Base-by-base conservation (phyloP, 768 basidiomycete species). In the Tricholoma furcatifolium region DNA sequence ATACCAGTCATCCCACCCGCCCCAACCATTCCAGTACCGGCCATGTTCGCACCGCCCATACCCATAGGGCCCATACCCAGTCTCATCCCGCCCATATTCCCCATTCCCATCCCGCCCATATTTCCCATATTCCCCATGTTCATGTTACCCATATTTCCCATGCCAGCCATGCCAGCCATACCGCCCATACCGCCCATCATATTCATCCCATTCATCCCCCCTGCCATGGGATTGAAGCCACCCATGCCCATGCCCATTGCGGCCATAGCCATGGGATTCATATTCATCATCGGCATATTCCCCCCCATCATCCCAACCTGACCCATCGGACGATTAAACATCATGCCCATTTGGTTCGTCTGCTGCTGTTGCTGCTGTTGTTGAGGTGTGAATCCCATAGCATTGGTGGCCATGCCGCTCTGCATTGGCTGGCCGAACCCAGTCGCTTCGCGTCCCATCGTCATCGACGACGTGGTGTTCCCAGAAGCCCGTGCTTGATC, bases 251-350 rank as follows among this genome's bases (percentile, higher is more conserved):
- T 75, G 10, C 68, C 72, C 78, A 79, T 76, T 11, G 74, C 74
- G 67, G 75, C 74, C 66, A 79, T 81, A 63, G 74, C 71, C 77
- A 82, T 78, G 15, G 71, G 71, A 51, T 74, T 76, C 74, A 80
- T 76, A 21, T 69, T 68, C 60, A 76, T 72, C 62, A 73, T 71
- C 12, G 66, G 68, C 46, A 67, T 65, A 35, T 56, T 60, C 42
- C 60, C 65, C 1, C 65, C 67, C 72, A 78, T 78, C 61, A 76
- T 72, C 0, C 74, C 76, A 53, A 78, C 69, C 36, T 72, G 72
- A 14, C 68, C 69, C 72, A 80, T 76, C 35, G 67, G 65, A 67
- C 83, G 79, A 55, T 82, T 78, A 65, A 78, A 83, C 70, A 84
- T 78, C 70, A 82, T 76, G 7, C 77, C 70, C 77, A 84, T 79